phyloP scores from a whole-genome alignment of 2,329 filamentous ascomycete genomes.

The Colletotrichum karsti region DNA sequence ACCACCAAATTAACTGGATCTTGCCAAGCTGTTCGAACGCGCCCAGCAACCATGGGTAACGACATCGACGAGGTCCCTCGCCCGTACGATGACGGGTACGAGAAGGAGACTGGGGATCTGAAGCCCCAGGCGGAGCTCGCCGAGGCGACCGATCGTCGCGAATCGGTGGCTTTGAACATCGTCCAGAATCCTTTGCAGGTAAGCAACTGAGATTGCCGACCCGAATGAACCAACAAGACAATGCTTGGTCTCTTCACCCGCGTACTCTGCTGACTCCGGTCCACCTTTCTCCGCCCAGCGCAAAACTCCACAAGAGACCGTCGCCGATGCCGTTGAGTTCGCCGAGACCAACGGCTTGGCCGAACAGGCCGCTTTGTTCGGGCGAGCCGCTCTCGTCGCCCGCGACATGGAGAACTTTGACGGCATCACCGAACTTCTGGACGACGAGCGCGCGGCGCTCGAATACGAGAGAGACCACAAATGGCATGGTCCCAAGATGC shows the following conservation, averaged over 20 bases:
- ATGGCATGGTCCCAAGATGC: constrained; percentile 59
- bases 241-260: too few relatives aligned
- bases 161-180: constrained; percentile 40
- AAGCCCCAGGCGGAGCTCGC: not conserved
- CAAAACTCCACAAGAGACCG: constrained; percentile 32
- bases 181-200: constrained; percentile 43
- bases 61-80: constrained; percentile 13
- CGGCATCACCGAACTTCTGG: constrained; percentile 36
- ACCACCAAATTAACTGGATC: not conserved
- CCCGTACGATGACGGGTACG: not conserved
- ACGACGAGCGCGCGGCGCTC: constrained; percentile 41
- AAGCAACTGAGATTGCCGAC: not conserved
- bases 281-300: constrained; percentile 25
- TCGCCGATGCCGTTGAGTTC: constrained; percentile 56
- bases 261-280: not conserved
- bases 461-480: constrained; percentile 63
- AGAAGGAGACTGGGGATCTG: not conserved
- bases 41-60: not conserved
- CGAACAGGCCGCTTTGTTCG: constrained; percentile 54
- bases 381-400: constrained; percentile 46
- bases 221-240: not conserved
- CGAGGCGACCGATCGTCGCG: constrained; percentile 28
- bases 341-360: constrained; percentile 57
- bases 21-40: not conserved
- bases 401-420: constrained; percentile 38